Conservation (phyloP, 23 red algal genomes). For the Gracilariopsis chorda region DNA sequence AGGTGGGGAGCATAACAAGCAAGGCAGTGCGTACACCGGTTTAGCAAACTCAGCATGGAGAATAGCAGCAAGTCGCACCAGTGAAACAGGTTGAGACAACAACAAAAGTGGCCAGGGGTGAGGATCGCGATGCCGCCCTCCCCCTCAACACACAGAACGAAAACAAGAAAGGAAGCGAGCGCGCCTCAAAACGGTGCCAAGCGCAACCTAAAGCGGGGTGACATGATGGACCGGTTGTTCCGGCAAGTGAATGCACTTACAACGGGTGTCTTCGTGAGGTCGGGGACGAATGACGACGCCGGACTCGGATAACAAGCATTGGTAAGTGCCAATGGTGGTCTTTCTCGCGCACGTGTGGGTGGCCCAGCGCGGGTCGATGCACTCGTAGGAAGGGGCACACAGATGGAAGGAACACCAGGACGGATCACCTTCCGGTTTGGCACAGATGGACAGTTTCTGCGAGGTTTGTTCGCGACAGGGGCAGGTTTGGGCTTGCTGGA, state of each 20-base stretch:
- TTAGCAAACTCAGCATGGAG: no score
- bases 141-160: no score
- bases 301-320: not conserved
- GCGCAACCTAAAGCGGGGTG: not conserved
- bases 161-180: no score
- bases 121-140: no score
- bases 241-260: constrained; percentile 11
- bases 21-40: no score
- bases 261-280: constrained; percentile 15
- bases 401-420: constrained; percentile 49
- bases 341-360: constrained; percentile 39
- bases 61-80: no score
- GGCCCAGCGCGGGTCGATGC: constrained; percentile 30
- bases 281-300: constrained; percentile 42
- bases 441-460: constrained; percentile 23
- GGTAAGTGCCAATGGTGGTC: constrained; percentile 2
- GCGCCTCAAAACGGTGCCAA: no score
- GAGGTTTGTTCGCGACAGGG: constrained; percentile 27
- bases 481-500: constrained; percentile 1
- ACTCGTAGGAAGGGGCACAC: constrained; percentile 43
- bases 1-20: no score
- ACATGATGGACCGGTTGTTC: not conserved
- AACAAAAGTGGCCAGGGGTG: no score
- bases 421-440: constrained; percentile 31
- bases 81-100: no score